Evolutionary conservation across 1,284 basidiomycete species (phyloP), one percentile per base, ranked within the genome.

Genomic region (Stygiomarasmius scandens): DNA sequence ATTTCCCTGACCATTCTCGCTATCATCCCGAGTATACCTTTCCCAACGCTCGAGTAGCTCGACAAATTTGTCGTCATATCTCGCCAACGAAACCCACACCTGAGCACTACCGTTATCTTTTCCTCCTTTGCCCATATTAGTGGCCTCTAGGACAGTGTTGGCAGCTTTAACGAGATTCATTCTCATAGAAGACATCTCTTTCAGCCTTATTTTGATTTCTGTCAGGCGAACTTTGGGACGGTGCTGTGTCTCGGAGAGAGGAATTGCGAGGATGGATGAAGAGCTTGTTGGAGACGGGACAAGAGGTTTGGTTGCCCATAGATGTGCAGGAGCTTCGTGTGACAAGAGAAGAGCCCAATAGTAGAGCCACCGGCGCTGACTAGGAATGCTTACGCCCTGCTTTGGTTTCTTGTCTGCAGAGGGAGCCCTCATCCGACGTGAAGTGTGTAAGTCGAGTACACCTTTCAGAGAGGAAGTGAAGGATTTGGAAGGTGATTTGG

Each of bases 41-140:
- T 90, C 87, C 82, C 84, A 86, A 27, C 67, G 67, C 64, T 87
- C 84, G 11, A 93, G 74, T 34, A 77, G 71, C 3, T 81, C 77
- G 2, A 92, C 81, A 22, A 92, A 77, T 1, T 71, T 75, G 59
- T 93, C 90, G 60, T 87, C 84, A 64, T 93, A 93, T 57, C 90
- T 76, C 16, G 89, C 87, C n/a, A 93, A 73, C 16, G 87, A 90
- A 5, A 79, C 85, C 90, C 90, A 93, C 2, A 92, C 76, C 43
- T 79, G 79, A 23, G 78, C 78, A 22, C 36, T 52, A 3, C 50
- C 34, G 43, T 69, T 59, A 16, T 67, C 68, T 50, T 65, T 64
- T 25, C 61, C 67, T 56, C 65, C 64, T 63, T 73, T 74, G 29
- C 63, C 74, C 58, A 59, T 66, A 58, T 71, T 71, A 4, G 76